Conservation (phyloP, 306 rosid genomes). For the Corylus americana region DNA sequence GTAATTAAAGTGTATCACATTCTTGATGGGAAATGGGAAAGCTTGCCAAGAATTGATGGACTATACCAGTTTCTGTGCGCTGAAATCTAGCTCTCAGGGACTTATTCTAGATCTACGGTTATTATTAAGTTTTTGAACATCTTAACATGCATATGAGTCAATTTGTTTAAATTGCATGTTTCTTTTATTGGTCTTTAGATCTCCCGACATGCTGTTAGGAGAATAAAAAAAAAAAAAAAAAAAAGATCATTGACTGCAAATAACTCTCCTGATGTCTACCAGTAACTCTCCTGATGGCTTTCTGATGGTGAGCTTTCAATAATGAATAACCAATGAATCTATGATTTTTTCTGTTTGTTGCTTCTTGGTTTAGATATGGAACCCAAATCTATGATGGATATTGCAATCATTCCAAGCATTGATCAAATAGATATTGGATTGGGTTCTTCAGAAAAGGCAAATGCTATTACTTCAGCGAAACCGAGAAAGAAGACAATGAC, state of each 20-base stretch:
- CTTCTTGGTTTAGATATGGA: conserved; percentile 54
- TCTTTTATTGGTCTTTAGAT: background rate
- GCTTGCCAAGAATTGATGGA: background rate
- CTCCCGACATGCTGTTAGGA: background rate
- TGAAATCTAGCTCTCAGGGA: background rate
- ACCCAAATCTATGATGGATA: conserved; percentile 75
- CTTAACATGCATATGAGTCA: background rate
- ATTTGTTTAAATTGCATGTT: background rate
- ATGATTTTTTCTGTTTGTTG: conserved; percentile 16
- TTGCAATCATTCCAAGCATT: conserved; percentile 58
- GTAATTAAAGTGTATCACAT: background rate
- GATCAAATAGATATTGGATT: conserved; percentile 66
- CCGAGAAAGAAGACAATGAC: conserved; percentile 98
- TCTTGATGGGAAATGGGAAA: background rate
- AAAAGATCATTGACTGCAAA: background rate
- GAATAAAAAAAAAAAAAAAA: background rate
- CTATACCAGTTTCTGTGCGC: background rate
- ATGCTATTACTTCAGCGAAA: conserved; percentile 49
- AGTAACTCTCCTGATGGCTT: background rate
- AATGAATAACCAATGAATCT: conserved; percentile 11
- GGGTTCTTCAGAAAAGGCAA: conserved; percentile 67
- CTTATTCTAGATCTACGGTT: background rate
- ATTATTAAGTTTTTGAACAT: background rate
- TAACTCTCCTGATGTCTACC: background rate
- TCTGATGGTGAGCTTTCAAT: conserved; percentile 11